Conservation (phyloP, 2,329 filamentous ascomycete genomes). For the Zasmidium cellare region DNA sequence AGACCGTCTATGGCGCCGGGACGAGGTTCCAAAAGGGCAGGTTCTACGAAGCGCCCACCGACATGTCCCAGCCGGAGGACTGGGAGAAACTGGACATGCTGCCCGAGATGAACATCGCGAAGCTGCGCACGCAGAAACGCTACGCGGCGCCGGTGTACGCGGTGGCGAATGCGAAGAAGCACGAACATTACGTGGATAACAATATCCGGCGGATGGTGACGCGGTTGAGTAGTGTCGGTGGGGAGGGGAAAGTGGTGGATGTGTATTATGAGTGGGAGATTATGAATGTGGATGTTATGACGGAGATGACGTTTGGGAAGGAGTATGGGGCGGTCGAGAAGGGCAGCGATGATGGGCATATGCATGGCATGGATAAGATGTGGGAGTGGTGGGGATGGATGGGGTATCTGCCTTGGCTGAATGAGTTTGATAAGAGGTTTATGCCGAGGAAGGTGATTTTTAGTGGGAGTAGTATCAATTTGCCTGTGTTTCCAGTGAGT, state of each 20-base stretch:
- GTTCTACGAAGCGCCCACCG: slow-evolving; percentile 5
- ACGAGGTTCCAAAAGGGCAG: slow-evolving; percentile 2
- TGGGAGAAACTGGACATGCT: slow-evolving; percentile 12
- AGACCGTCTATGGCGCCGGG: background rate
- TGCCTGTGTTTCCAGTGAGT: slow-evolving; percentile 9
- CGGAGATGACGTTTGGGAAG: slow-evolving; percentile 6
- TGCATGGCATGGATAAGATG: slow-evolving; percentile 9
- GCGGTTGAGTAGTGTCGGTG: background rate
- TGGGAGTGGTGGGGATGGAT: slow-evolving; percentile 16
- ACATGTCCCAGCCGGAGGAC: background rate
- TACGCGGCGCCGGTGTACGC: slow-evolving; percentile 8
- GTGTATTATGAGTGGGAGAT: slow-evolving; percentile 10
- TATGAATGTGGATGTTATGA: slow-evolving; percentile 11
- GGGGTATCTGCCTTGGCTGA: slow-evolving; percentile 8
- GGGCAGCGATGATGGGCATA: slow-evolving; percentile 10
- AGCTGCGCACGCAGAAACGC: slow-evolving; percentile 11
- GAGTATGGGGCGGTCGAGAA: slow-evolving; percentile 9
- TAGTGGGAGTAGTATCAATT: background rate
- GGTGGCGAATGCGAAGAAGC: background rate
- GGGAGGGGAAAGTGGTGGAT: background rate
- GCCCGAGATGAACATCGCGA: slow-evolving; percentile 7
- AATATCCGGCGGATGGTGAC: background rate
- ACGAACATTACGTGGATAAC: slow-evolving; percentile 10
- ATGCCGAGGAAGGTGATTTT: slow-evolving; percentile 6
- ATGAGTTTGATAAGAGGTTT: slow-evolving; percentile 10